Evolutionary conservation across 2,329 filamentous ascomycete species (phyloP).

Genomic region (Rachicladosporium sp.): DNA sequence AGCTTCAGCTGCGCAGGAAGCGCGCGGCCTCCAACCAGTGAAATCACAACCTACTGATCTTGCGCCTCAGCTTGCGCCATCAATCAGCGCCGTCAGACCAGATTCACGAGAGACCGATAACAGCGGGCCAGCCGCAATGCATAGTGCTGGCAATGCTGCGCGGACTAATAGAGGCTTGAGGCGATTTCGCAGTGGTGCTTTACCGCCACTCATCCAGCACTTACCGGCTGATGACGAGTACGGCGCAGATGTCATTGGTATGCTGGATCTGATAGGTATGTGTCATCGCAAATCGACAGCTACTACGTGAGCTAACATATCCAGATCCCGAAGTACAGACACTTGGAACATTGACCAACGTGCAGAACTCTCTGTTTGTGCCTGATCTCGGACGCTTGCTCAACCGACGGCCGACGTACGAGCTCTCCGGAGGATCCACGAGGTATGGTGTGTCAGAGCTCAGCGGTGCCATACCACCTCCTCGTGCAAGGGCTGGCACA

Average conservation of each 20-base stretch:
- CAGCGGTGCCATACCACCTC: slow-evolving; percentile 1
- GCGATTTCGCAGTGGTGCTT: slow-evolving; percentile 7
- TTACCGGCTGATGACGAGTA: slow-evolving; percentile 34
- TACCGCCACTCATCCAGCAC: slow-evolving; percentile 3
- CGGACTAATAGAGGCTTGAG: slow-evolving; percentile 14
- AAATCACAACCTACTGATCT: neutral
- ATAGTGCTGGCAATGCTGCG: slow-evolving; percentile 17
- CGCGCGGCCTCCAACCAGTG: slow-evolving; percentile 5
- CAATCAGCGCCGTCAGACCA: slow-evolving; percentile 2
- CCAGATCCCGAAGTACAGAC: slow-evolving; percentile 73
- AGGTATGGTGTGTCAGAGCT: slow-evolving; percentile 1
- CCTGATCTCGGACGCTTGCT: slow-evolving; percentile 65
- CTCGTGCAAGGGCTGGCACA: slow-evolving; percentile 4
- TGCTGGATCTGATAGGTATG: slow-evolving; percentile 57
- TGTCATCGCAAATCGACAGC: slow-evolving; percentile 3
- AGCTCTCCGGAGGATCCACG: slow-evolving; percentile 39
- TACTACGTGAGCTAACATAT: slow-evolving; percentile 15
- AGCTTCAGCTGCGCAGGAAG: slow-evolving; percentile 5
- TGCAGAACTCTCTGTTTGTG: slow-evolving; percentile 80
- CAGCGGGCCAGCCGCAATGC: slow-evolving; percentile 13
- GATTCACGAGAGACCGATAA: slow-evolving; percentile 7
- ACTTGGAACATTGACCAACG: slow-evolving; percentile 72
- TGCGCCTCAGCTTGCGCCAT: slow-evolving; percentile 5
- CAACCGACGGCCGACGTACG: slow-evolving; percentile 70
- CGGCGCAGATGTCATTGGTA: slow-evolving; percentile 50